phyloP scores from a whole-genome alignment of 148 eudicot species.

The Heliamphora exappendiculata region DNA sequence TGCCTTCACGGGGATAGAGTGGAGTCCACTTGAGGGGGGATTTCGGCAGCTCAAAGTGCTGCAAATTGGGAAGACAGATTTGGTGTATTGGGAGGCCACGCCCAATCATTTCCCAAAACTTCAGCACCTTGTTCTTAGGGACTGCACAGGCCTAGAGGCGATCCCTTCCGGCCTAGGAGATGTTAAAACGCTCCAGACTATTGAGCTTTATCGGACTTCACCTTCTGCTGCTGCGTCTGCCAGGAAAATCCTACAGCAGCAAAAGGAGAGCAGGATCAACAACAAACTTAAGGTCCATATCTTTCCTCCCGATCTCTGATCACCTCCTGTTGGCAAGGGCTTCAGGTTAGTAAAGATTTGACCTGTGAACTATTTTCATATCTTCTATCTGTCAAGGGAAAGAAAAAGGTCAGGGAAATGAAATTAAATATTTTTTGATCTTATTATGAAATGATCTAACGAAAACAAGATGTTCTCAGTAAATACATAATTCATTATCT shows the following conservation, averaged over 20 bases:
- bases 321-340: conserved; percentile 41
- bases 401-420: too few species aligned
- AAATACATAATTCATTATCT: too few species aligned
- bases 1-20: conserved; percentile 23
- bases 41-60: conserved; percentile 23
- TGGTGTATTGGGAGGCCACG: conserved; percentile 23
- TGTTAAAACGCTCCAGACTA: not conserved
- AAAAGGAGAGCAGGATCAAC: not conserved
- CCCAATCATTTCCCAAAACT: conserved; percentile 32
- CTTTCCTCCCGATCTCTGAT: conserved; percentile 7
- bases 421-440: too few species aligned
- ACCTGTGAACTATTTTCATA: not conserved
- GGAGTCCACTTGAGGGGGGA: conserved; percentile 21
- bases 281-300: not conserved
- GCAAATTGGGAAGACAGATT: conserved; percentile 14
- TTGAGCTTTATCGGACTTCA: conserved; percentile 1
- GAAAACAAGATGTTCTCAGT: too few species aligned
- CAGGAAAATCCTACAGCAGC: conserved; percentile 1
- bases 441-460: too few species aligned
- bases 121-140: conserved; percentile 14
- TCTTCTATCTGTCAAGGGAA: too few species aligned
- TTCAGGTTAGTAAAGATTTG: conserved; percentile 51
- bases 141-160: conserved; percentile 12
- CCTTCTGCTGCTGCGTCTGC: conserved; percentile 3
- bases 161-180: conserved; percentile 16